phyloP scores from a whole-genome alignment of 2,329 filamentous ascomycete species.

The Diaporthe destruens region DNA sequence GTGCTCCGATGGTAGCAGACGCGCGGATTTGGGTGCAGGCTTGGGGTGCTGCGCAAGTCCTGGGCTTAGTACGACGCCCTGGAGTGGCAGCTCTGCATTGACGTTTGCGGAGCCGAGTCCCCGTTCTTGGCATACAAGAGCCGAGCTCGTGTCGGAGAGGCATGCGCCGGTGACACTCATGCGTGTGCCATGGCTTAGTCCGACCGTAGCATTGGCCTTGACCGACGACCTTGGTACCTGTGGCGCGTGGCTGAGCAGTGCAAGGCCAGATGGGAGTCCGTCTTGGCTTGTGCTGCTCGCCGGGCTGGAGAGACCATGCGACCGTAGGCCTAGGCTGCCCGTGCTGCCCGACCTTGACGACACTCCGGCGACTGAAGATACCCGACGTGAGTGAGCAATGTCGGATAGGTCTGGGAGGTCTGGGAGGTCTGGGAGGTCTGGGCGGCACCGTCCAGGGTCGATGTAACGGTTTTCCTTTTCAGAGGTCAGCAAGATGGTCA shows the following conservation, averaged over 20 bases:
- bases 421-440: constrained; percentile 5
- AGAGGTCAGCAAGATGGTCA: constrained; percentile 33
- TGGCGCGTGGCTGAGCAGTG: neutral
- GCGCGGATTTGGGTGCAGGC: constrained; percentile 24
- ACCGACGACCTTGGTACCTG: constrained; percentile 11
- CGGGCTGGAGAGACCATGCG: neutral
- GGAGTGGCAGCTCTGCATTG: constrained; percentile 29
- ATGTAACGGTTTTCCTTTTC: constrained; percentile 30
- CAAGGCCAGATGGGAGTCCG: constrained; percentile 5
- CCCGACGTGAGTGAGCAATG: neutral
- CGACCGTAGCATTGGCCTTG: neutral
- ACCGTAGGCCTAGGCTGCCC: constrained; percentile 4
- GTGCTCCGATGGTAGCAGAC: neutral
- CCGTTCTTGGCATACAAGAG: constrained; percentile 4
- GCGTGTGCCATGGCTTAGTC: neutral
- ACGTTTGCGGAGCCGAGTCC: constrained; percentile 14
- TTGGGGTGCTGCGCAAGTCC: constrained; percentile 34
- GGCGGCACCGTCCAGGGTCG: neutral
- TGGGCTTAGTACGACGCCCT: constrained; percentile 21
- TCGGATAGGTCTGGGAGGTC: constrained; percentile 6
- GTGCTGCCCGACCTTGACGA: constrained; percentile 1
- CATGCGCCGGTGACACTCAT: neutral
- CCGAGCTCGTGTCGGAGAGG: neutral
- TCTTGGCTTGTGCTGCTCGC: constrained; percentile 3
- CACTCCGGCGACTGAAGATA: neutral